Percentiles rank a stretch among this genome's conserved stretches.
phyloP scores from a whole-genome alignment of 495 filamentous ascomycete species.

The Neurospora africana region DNA sequence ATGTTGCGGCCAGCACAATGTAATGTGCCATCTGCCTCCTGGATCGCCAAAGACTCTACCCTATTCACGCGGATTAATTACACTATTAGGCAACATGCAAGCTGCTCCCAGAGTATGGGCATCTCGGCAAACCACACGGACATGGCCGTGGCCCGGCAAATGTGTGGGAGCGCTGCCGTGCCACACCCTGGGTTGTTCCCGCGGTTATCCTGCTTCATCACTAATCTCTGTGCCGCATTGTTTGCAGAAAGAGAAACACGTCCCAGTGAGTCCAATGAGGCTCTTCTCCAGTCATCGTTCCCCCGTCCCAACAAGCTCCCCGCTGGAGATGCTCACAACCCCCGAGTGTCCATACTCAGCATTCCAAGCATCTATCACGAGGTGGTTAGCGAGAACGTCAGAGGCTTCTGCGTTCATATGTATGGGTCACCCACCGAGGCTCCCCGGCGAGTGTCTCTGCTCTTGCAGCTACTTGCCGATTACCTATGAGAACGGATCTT shows the following conservation, averaged over 20 bases:
- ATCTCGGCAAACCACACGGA: not conserved
- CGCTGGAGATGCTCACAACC: not conserved
- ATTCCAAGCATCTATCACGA: not conserved
- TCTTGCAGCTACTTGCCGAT: not conserved
- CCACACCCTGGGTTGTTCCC: not conserved
- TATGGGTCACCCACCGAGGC: not conserved
- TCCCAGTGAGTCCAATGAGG: not conserved
- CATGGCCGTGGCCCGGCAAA: not conserved
- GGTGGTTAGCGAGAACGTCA: not conserved
- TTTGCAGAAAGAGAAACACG: not conserved
- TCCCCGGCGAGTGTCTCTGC: not conserved
- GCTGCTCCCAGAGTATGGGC: not conserved
- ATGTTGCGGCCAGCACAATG: not conserved
- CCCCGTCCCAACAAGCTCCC: not conserved
- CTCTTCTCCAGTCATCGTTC: not conserved
- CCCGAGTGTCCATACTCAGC: not conserved
- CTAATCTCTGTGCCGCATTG: not conserved
- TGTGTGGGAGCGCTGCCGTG: not conserved
- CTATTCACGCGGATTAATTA: not conserved
- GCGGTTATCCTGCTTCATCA: not conserved
- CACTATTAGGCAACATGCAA: not conserved
- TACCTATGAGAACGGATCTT: not conserved
- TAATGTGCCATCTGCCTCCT: not conserved
- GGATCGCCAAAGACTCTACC: not conserved
- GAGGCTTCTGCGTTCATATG: not conserved